phyloP scores from a whole-genome alignment of 1,284 basidiomycete species.

The Sphagnurus paluster region DNA sequence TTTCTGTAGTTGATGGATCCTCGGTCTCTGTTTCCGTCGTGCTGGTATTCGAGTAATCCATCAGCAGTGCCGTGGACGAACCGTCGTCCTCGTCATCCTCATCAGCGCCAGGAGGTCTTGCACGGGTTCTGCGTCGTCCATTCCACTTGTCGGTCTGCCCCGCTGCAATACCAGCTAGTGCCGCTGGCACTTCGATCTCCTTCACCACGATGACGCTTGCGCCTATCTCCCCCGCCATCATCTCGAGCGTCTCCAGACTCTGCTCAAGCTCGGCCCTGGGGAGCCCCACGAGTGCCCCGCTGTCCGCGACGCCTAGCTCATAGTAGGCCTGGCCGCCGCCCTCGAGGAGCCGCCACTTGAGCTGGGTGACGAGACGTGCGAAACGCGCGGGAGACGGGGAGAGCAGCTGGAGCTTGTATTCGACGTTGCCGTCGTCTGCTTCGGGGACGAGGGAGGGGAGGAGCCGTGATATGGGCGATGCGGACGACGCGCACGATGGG shows the following conservation, averaged over 20 bases:
- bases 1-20: conserved; percentile 31
- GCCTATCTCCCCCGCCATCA: conserved; percentile 91
- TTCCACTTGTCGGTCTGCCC: conserved; percentile 37
- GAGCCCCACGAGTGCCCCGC: conserved; percentile 83
- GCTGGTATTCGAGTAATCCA: conserved; percentile 14
- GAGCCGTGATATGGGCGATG: conserved; percentile 27
- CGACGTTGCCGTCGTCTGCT: conserved; percentile 77
- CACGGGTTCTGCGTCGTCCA: conserved; percentile 23
- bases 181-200: conserved; percentile 74
- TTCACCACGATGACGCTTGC: conserved; percentile 87
- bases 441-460: conserved; percentile 72
- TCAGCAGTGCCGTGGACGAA: conserved; percentile 28
- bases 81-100: too few species aligned
- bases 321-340: conserved; percentile 92
- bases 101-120: conserved; percentile 18
- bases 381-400: conserved; percentile 72
- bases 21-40: conserved; percentile 40
- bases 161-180: conserved; percentile 42
- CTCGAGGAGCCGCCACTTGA: conserved; percentile 93
- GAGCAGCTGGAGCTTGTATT: conserved; percentile 84
- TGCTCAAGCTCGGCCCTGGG: conserved; percentile 73
- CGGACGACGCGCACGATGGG: conserved; percentile 26
- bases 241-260: conserved; percentile 80
- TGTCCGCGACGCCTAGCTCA: conserved; percentile 88
- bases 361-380: conserved; percentile 83